A percentile compares a stretch with the other conserved stretches of the same genome.
phyloP scores from a whole-genome alignment of 164 flowering plant genomes.

The Tetrastigma voinierianum region DNA sequence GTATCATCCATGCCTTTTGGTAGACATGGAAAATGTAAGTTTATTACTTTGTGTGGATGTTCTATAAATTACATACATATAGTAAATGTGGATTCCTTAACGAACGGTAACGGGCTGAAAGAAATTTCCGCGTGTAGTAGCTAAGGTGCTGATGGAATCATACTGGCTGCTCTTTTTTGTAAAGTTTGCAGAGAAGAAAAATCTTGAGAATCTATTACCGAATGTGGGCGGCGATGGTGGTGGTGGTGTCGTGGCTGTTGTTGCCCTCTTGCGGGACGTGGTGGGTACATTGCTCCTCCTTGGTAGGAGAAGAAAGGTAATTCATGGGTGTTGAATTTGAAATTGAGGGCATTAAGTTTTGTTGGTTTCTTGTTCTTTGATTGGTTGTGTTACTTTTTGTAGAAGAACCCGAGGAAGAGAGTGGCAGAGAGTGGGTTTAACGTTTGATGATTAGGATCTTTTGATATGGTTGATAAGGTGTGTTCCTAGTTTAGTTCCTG shows the following conservation, averaged over 20 bases:
- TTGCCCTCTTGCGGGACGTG: slow-evolving; percentile 21
- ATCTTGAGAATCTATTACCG: slow-evolving; percentile 35
- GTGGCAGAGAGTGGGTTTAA: slow-evolving; percentile 45
- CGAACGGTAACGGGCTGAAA: slow-evolving; percentile 31
- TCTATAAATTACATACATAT: too few species aligned
- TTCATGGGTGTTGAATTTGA: background rate
- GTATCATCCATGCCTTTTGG: too few species aligned
- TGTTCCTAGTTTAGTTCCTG: background rate
- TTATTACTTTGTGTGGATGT: too few species aligned
- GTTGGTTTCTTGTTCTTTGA: slow-evolving; percentile 1
- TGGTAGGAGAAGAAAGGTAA: slow-evolving; percentile 35
- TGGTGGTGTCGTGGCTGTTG: slow-evolving; percentile 20
- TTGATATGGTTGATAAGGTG: background rate
- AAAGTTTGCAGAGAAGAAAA: slow-evolving; percentile 39
- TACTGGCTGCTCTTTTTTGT: slow-evolving; percentile 48
- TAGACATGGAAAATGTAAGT: background rate
- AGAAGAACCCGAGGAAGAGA: slow-evolving; percentile 44
- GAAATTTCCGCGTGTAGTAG: slow-evolving; percentile 39
- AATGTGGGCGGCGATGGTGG: slow-evolving; percentile 44
- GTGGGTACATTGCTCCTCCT: slow-evolving; percentile 28
- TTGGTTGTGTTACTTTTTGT: slow-evolving; percentile 1
- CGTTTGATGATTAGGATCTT: slow-evolving; percentile 42
- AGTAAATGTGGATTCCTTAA: slow-evolving; percentile 6
- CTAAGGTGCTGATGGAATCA: slow-evolving; percentile 30
- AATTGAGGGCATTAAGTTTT: background rate